Percentiles rank a stretch among this genome's conserved stretches.
Conservation (phyloP, 495 filamentous ascomycete species). For the Apiosordaria backusii region DNA sequence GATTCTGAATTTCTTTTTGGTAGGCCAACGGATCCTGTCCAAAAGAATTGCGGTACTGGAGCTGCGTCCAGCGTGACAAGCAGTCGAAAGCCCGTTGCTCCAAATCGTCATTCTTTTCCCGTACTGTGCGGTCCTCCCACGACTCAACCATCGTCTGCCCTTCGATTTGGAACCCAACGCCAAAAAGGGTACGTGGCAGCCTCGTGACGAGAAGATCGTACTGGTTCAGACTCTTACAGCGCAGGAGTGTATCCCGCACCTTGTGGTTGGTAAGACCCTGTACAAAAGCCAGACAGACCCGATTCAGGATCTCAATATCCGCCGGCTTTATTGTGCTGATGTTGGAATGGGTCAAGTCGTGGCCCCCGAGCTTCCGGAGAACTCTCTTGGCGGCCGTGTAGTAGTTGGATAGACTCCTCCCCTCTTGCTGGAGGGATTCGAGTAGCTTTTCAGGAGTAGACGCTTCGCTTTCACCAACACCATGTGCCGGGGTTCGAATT, state of each 20-base stretch:
- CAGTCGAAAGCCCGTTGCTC: constrained; percentile 34
- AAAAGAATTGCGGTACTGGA: constrained; percentile 34
- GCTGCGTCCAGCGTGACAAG: constrained; percentile 39
- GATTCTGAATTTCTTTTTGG: constrained; percentile 44
- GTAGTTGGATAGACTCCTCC: constrained; percentile 38
- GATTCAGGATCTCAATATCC: constrained; percentile 43
- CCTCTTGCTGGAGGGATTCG: constrained; percentile 34
- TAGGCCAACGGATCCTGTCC: constrained; percentile 41
- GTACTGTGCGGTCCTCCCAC: constrained; percentile 41
- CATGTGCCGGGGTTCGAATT: background rate
- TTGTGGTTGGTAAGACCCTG: constrained; percentile 43
- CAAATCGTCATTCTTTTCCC: constrained; percentile 30
- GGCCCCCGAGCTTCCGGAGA: constrained; percentile 43
- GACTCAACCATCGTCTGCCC: constrained; percentile 44
- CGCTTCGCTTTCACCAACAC: background rate
- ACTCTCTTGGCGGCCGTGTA: constrained; percentile 43
- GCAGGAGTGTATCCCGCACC: constrained; percentile 37
- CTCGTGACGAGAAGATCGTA: constrained; percentile 21
- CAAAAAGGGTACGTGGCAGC: constrained; percentile 43
- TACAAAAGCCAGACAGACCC: constrained; percentile 47
- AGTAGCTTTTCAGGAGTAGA: constrained; percentile 29
- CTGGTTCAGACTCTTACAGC: constrained; percentile 37
- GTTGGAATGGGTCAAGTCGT: constrained; percentile 44
- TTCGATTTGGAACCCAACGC: constrained; percentile 47
- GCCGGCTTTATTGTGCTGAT: constrained; percentile 31